Base-by-base conservation (phyloP, 164 flowering plant genomes). In the Aristolochia californica region DNA sequence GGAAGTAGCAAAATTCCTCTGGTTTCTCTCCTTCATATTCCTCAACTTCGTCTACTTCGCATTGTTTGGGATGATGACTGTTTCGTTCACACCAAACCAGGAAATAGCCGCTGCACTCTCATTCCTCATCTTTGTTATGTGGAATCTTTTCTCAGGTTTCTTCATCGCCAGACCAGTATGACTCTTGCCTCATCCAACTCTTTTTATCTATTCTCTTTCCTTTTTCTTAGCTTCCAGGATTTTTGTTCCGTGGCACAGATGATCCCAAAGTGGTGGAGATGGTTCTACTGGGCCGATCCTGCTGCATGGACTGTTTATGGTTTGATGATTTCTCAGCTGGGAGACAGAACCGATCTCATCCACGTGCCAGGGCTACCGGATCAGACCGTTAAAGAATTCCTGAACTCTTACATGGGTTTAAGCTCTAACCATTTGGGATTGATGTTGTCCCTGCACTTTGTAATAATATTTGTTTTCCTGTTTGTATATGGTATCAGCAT, bases 251-350 rank as follows among this genome's bases (percentile, higher is more conserved):
- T 34, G 20, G 24, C 72, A 61, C 87, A 87, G 93, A 80, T 51
- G 75, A 85, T 87, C 59, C 96, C 94, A 13, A 78, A 75, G 66
- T 90, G 93, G 91, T 87, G 95, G 95, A 48, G 85, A 9, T 90
- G 97, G 97, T 90, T 81, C 54, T 90, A 87, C 67, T 90, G 88
- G 88, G 74, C 87, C 5, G 79, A 90, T 73, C 93, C 95, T 0
- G 79, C 84, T 38, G 85, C 97, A 5, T 90, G 97, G 95, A 87
- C 97, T 13, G 84, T 87, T 17, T 87, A 90, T 44, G 97, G 97
- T 26, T 54, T 82, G 57, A 82, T 87, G 18, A 72, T 76, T 5
- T 82, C 94, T 27, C 97, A 85, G 22, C 81, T 85, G 56, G 85
- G 93, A 18, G 97, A 90, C 57, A 50, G 77, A 16, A 59, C 25